These are phyloP conservation scores for Gloeostereum incarnatum DNA, from an alignment of 768 basidiomycete genomes.

Conservation along the genomic window DNA sequence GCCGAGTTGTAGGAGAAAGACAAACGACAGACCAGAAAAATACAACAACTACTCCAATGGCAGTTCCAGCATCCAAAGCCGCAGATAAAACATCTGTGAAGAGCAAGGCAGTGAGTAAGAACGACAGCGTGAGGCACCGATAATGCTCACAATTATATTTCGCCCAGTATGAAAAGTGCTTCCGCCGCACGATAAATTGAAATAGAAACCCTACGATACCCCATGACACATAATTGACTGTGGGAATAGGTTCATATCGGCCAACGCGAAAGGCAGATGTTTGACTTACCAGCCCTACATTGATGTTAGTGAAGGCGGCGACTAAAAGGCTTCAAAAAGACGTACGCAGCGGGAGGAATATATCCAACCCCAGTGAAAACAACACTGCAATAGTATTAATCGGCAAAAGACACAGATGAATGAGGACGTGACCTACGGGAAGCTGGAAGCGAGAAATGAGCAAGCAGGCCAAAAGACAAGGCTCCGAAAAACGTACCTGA, in stretches of 20 bases:
- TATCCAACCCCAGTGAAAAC: constrained; percentile 24
- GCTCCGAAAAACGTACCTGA: constrained; percentile 37
- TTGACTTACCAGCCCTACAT: no score
- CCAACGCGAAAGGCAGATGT: no score
- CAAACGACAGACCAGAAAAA: constrained; percentile 51
- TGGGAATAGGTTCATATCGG: no score
- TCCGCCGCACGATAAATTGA: constrained; percentile 20
- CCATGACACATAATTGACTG: constrained; percentile 37
- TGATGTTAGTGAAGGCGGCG: no score
- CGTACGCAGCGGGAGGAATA: constrained; percentile 38
- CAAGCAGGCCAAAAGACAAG: neutral
- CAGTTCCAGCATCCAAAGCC: constrained; percentile 67
- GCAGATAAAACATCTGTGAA: constrained; percentile 60
- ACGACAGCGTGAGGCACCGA: neutral
- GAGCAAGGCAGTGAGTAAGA: neutral
- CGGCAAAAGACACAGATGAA: neutral
- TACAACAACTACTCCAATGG: constrained; percentile 54
- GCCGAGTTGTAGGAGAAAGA: neutral
- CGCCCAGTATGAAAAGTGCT: constrained; percentile 24
- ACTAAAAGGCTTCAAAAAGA: no score
- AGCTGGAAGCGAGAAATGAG: neutral
- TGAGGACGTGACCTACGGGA: neutral
- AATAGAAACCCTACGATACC: constrained; percentile 37
- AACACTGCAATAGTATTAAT: constrained; percentile 10
- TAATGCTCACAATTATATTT: constrained; percentile 20